Base-by-base conservation (phyloP, 305 asterid species). In the Withania somnifera region DNA sequence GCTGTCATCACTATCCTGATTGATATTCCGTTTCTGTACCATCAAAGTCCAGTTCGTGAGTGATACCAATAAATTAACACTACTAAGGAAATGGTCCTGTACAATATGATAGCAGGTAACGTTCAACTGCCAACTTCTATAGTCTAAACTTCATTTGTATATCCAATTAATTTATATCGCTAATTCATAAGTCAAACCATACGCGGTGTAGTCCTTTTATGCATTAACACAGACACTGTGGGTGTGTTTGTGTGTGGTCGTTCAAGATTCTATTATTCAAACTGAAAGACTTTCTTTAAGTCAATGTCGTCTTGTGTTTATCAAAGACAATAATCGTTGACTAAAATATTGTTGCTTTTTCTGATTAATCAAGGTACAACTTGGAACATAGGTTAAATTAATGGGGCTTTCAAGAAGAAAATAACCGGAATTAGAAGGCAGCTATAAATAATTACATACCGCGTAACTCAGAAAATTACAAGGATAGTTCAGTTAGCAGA, bases 1-100 rank as follows among this genome's bases (percentile, higher is more conserved):
- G 30, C 89, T 86, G 51, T 84, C 97, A 87, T 88, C 94, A 30
- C 84, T 90, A 32, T 87, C 92, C 80, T 87, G 90, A 77, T 85
- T 81, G 19, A 83, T 78, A 47, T 82, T 84, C 81, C 98, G 91
- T 85, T 92, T 94, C 83, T n/a, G 84, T 87, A 88, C 92, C 98
- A 94, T 91, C 89, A 91, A 87, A 86, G 79, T 73, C 20, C 26
- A 73, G 47, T 47, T 73, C 0, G 11, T 57, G 3, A 53, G 52
- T 24, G 47, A 50, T 17, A 34, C 56, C 14, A 60, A 64, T 32
- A 24, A n/a, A 38, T 0, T 51, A 20, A 15, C 19, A 50, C 7
- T 52, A 52, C 9, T 52, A 28, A 36, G 47, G 52, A 51, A 45
- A 36, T 57, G 81, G 82, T 58, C 26, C 60, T 34, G 77, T 22